Base-by-base conservation (phyloP, 2,329 filamentous ascomycete species). In the Microdochium paspali region DNA sequence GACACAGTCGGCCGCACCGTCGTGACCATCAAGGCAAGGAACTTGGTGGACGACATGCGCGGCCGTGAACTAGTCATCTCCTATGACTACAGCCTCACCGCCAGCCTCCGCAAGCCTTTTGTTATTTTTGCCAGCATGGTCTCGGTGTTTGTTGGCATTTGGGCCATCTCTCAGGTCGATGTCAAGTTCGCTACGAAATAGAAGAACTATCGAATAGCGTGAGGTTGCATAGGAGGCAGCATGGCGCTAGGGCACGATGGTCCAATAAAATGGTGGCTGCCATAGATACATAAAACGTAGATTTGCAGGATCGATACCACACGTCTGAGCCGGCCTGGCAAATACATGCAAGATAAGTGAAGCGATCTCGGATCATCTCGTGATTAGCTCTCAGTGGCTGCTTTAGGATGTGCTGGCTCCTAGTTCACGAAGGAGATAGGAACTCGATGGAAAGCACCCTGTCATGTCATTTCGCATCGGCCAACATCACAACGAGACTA, bases 1-100 rank as follows among this genome's bases (percentile, higher is more conserved):
- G 93, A 98, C 66, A 97, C 93, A 0, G 59, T 91, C 26, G 93
- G 93, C 51, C 87, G 93, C 53, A 94, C 91, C 1, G 79, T 84
- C 0, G 74, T 98, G 51, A 84, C 78, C 45, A 75, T 98, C 59
- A 86, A 84, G 51, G 87, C 89, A 7, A 76, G 82, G 56, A 97
- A 96, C 64, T 72, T 97, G 46, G 87, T 94, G 1, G 93, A 98
- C 57, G 93, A 97, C 56, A 80, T 90, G 60, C 79, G 90, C 47
- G 89, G 90, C 59, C 82, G 87, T 26, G 83, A 93, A 54, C 66
- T 97, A 21, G 72, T 95, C 56, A 85, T 97, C 46, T 85, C 86
- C 2, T 98, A 98, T 66, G 87, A 95, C 53, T 88, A 93, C 61
- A 80, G 90, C 2, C 74, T 85, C 54, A 62, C 76, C 2, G 85